A percentile compares a stretch with the other conserved stretches of the same genome.
phyloP scores from a whole-genome alignment of 768 basidiomycete species.

The Pulveroboletus sp. region DNA sequence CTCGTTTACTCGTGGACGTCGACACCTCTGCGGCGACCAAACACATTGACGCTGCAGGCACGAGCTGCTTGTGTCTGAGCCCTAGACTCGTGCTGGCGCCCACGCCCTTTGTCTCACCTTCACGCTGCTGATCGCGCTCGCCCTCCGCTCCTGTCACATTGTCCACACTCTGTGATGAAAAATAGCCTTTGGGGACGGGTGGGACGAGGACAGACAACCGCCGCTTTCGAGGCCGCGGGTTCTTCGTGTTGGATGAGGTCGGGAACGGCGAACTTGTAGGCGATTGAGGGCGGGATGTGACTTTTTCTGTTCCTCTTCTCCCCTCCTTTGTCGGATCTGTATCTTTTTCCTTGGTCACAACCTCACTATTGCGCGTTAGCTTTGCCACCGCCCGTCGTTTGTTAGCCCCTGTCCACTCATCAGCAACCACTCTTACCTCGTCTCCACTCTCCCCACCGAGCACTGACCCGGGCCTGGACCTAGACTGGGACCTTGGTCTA shows the following conservation, averaged over 20 bases:
- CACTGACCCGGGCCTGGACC: neutral
- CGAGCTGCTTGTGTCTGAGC: slow-evolving; percentile 4
- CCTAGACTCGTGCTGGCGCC: neutral
- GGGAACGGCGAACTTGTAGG: slow-evolving; percentile 8
- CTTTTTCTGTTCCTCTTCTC: neutral
- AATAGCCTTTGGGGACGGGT: slow-evolving; percentile 22
- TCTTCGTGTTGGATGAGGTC: slow-evolving; percentile 2
- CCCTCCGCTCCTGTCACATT: neutral
- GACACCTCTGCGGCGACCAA: slow-evolving; percentile 24
- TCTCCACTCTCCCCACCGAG: neutral
- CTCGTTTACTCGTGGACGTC: slow-evolving; percentile 12
- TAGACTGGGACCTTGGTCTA: slow-evolving; percentile 13
- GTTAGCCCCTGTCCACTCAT: neutral
- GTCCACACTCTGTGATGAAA: slow-evolving; percentile 14
- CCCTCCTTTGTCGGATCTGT: neutral
- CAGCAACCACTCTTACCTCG: neutral
- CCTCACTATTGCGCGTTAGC: neutral
- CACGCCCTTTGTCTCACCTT: neutral
- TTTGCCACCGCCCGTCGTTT: neutral
- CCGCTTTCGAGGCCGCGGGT: slow-evolving; percentile 13
- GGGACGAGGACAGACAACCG: slow-evolving; percentile 29
- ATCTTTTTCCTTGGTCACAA: neutral
- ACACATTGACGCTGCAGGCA: slow-evolving; percentile 17
- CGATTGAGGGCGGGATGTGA: neutral
- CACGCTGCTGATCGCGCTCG: neutral